phyloP scores from a whole-genome alignment of 768 basidiomycete species.

The Suillus variegatus region DNA sequence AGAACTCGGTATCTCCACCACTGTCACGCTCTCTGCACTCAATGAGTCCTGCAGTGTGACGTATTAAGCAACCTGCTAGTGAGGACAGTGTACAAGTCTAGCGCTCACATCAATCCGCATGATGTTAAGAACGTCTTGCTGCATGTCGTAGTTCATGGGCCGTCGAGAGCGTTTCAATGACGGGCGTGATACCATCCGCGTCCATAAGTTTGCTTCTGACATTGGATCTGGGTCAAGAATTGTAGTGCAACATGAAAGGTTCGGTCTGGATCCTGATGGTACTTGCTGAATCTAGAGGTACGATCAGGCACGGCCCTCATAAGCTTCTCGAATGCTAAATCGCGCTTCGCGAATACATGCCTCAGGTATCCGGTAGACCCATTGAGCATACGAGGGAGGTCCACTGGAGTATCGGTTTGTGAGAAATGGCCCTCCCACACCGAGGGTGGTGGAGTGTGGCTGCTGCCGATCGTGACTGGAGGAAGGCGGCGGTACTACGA shows the following conservation, averaged over 20 bases:
- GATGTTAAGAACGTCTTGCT: neutral
- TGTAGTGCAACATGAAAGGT: neutral
- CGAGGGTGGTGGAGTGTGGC: neutral
- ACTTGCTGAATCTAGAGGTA: neutral
- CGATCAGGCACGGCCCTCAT: neutral
- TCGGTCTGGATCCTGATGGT: neutral
- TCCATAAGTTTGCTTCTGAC: constrained; percentile 4
- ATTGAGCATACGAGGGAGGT: neutral
- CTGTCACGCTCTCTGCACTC: constrained; percentile 5
- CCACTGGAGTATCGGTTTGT: neutral
- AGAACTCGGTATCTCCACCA: neutral
- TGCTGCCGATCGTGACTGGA: neutral
- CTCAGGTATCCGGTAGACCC: neutral
- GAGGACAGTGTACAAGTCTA: neutral
- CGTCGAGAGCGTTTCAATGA: neutral
- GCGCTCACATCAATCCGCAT: neutral
- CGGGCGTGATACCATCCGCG: constrained; percentile 4
- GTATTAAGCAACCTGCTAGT: neutral
- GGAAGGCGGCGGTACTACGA: neutral
- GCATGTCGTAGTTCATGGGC: neutral
- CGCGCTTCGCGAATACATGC: neutral
- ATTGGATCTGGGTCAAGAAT: neutral
- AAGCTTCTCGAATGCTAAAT: constrained; percentile 1
- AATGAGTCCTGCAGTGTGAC: neutral
- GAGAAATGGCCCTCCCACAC: neutral